Conservation (phyloP, 495 filamentous ascomycete genomes). For the Thermothielavioides terrestris region DNA sequence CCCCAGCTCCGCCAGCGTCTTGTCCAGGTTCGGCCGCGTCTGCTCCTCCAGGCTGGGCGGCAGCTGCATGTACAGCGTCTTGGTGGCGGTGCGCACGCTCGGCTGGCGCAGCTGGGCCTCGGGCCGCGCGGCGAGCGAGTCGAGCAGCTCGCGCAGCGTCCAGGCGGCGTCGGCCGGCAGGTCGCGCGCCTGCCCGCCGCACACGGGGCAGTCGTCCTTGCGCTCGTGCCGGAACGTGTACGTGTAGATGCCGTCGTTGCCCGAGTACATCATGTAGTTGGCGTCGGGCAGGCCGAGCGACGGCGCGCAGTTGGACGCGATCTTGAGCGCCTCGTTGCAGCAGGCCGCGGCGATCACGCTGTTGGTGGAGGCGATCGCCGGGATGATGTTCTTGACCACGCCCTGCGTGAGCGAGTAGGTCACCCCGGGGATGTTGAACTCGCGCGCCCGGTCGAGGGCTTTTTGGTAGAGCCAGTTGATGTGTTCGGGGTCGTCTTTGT, state of each 20-base stretch:
- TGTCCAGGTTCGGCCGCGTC: slow-evolving; percentile 71
- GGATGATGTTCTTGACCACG: slow-evolving; percentile 99
- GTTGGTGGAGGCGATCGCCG: slow-evolving; percentile 96
- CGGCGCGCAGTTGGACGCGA: slow-evolving; percentile 72
- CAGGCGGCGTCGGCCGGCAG: slow-evolving; percentile 58
- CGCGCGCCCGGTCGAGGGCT: slow-evolving; percentile 65
- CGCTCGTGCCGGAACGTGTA: slow-evolving; percentile 91
- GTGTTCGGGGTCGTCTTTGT: slow-evolving; percentile 95
- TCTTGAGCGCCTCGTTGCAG: slow-evolving; percentile 95
- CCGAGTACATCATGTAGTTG: slow-evolving; percentile 99
- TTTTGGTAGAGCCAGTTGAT: slow-evolving; percentile 94
- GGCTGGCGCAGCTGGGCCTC: slow-evolving; percentile 88
- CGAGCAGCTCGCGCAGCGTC: slow-evolving; percentile 80
- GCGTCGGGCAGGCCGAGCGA: slow-evolving; percentile 46
- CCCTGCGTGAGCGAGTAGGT: slow-evolving; percentile 97
- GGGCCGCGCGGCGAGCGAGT: slow-evolving; percentile 69
- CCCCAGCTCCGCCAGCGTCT: slow-evolving; percentile 52
- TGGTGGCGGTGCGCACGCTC: slow-evolving; percentile 69
- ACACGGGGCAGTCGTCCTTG: slow-evolving; percentile 91
- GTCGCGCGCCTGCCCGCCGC: slow-evolving; percentile 68
- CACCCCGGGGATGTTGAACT: slow-evolving; percentile 88
- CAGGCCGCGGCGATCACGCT: slow-evolving; percentile 91
- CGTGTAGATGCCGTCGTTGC: slow-evolving; percentile 90
- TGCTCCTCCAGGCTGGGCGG: slow-evolving; percentile 72
- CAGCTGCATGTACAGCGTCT: slow-evolving; percentile 81